Evolutionary conservation across 2,329 filamentous ascomycete genomes (phyloP).

Genomic region (Clonostachys sp.): DNA sequence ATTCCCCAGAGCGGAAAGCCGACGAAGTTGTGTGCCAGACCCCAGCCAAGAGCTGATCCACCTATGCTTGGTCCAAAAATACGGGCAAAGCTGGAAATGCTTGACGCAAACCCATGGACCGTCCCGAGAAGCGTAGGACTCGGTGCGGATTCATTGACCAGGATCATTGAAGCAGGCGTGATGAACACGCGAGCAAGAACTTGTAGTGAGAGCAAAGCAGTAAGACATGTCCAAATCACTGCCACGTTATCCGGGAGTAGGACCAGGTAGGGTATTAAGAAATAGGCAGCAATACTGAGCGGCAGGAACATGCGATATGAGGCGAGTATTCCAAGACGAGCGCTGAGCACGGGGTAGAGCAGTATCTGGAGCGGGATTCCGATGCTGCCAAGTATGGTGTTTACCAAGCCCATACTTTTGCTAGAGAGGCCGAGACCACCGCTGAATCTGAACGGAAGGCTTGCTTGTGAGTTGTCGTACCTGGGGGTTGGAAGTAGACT

Average conservation of each 20-base stretch:
- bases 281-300: slow-evolving; percentile 12
- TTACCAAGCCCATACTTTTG: slow-evolving; percentile 13
- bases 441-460: slow-evolving; percentile 9
- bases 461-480: slow-evolving; percentile 1
- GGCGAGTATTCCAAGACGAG: slow-evolving; percentile 5
- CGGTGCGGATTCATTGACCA: slow-evolving; percentile 15
- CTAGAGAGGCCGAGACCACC: slow-evolving; percentile 14
- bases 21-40: slow-evolving; percentile 11
- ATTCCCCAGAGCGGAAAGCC: slow-evolving; percentile 11
- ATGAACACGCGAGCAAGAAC: slow-evolving; percentile 13
- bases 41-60: slow-evolving; percentile 13
- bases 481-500: slow-evolving; percentile 8
- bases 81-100: slow-evolving; percentile 12
- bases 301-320: slow-evolving; percentile 13
- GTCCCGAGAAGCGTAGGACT: slow-evolving; percentile 11
- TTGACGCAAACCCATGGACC: slow-evolving; percentile 14
- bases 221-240: slow-evolving; percentile 10
- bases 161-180: slow-evolving; percentile 13
- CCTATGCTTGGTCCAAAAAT: slow-evolving; percentile 14
- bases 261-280: slow-evolving; percentile 10
- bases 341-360: slow-evolving; percentile 10
- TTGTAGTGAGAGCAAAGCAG: slow-evolving; percentile 8
- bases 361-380: slow-evolving; percentile 13
- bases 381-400: slow-evolving; percentile 13
- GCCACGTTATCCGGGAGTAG: slow-evolving; percentile 6